Conservation (phyloP, 2,329 filamentous ascomycete species). For the Teratosphaeria pseudoeucalypti region DNA sequence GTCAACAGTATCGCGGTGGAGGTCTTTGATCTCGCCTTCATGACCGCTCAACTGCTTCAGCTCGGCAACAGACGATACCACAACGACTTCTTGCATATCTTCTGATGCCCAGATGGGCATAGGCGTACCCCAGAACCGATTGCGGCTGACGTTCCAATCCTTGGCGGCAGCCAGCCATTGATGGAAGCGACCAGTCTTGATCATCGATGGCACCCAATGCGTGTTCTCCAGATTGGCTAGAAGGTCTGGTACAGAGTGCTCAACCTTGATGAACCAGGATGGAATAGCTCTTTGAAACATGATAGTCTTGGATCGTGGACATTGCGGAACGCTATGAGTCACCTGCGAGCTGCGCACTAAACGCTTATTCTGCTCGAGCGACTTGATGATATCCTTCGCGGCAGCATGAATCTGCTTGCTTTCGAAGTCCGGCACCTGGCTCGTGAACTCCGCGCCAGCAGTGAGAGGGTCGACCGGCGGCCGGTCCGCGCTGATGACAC, state of each 20-base stretch:
- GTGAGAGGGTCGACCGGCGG: conserved; percentile 87
- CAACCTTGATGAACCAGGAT: conserved; percentile 89
- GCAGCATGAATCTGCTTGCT: conserved; percentile 86
- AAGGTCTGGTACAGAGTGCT: conserved; percentile 75
- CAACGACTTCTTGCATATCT: conserved; percentile 76
- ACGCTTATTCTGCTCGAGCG: conserved; percentile 66
- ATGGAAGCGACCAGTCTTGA: conserved; percentile 83
- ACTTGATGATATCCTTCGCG: conserved; percentile 86
- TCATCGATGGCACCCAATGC: conserved; percentile 82
- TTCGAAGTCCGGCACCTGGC: conserved; percentile 66
- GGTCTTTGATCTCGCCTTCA: conserved; percentile 67
- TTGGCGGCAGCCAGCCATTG: conserved; percentile 86
- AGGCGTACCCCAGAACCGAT: conserved; percentile 91
- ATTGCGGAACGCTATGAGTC: conserved; percentile 87
- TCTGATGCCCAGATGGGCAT: conserved; percentile 88
- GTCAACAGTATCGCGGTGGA: conserved; percentile 89
- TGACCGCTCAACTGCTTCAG: conserved; percentile 80
- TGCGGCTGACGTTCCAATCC: conserved; percentile 92
- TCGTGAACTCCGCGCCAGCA: conserved; percentile 68
- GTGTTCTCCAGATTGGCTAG: conserved; percentile 80
- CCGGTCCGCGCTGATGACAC: conserved; percentile 65
- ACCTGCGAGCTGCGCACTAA: conserved; percentile 78
- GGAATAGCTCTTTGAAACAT: conserved; percentile 87
- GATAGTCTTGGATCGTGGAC: conserved; percentile 87
- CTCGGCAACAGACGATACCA: conserved; percentile 74